Base-by-base conservation (phyloP, 2,329 filamentous ascomycete genomes). In the Cyclaneusma minus region DNA sequence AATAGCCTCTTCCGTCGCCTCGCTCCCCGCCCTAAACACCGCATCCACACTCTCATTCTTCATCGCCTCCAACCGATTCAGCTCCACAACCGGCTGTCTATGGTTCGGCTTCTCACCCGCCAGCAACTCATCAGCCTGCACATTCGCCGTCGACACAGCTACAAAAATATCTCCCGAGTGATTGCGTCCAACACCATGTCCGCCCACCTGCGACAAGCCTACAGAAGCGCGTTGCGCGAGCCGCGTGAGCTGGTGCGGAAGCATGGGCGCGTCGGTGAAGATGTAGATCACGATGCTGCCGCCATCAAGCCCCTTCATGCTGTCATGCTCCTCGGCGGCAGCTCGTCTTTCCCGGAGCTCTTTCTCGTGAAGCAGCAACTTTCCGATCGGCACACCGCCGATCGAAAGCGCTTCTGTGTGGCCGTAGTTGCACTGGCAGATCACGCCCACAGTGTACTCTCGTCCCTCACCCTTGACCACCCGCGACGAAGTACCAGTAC, bases 361-460 rank as follows among this genome's bases (percentile, higher is more conserved):
- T 43, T 45, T 50, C 36, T 65, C 55, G 32, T 60, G 52, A 17
- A 54, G 47, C 11, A 77, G 52, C 24, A 73, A 50, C 21, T 60
- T 58, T 0, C 73, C 74, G 4, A 79, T 54, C 0, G 72, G 70
- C 3, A 73, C 62, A 3, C 71, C 68, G 1, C 59, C 56, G 31
- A 79, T 64, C 21, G 58, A 55, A 27, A 79, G 56, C 36, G 70
- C 61, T 21, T 58, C 48, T 31, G 56, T 54, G 16, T 54, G 50
- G 7, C 73, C 73, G 41, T 77, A 79, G 43, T 79, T 79, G 23
- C 65, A 61, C 45, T 77, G 71, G 3, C 72, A 66, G 6, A 80
- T 51, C 2, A 64, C 69, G 1, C 56, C 73, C 12, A 79, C 55
- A 0, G 64, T 72, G 38, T 68, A 77, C 3, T 51, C 47, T 29